Evolutionary conservation across 2,329 filamentous ascomycete genomes (phyloP).

Genomic region (Trichoderma atroviride): DNA sequence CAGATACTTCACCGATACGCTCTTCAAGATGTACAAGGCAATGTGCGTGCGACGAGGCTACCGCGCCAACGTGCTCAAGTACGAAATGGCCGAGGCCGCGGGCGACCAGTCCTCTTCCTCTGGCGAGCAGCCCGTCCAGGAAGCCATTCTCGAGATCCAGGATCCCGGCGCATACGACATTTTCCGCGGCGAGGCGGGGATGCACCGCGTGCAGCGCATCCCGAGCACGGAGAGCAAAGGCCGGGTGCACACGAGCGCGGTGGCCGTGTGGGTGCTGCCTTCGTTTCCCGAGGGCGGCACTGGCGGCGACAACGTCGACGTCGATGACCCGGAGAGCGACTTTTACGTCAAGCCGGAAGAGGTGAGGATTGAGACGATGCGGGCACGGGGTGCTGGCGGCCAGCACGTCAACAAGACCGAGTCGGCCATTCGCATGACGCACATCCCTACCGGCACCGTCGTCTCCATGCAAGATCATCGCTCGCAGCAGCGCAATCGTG

Average conservation of each 20-base stretch:
- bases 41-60: slow-evolving; percentile 74
- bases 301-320: slow-evolving; percentile 55
- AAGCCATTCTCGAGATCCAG: slow-evolving; percentile 85
- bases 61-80: slow-evolving; percentile 72
- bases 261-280: slow-evolving; percentile 88
- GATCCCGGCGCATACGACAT: slow-evolving; percentile 76
- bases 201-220: slow-evolving; percentile 92
- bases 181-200: slow-evolving; percentile 85
- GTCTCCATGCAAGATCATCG: slow-evolving; percentile 92
- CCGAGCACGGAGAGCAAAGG: slow-evolving; percentile 90
- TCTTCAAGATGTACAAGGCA: slow-evolving; percentile 86
- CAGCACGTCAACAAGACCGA: slow-evolving; percentile 99
- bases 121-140: slow-evolving; percentile 72
- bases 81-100: slow-evolving; percentile 72
- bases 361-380: slow-evolving; percentile 85
- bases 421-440: slow-evolving; percentile 89
- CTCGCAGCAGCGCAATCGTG: slow-evolving; percentile 86
- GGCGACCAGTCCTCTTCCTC: slow-evolving; percentile 55
- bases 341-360: slow-evolving; percentile 88
- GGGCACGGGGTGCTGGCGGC: slow-evolving; percentile 86
- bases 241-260: slow-evolving; percentile 89
- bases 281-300: slow-evolving; percentile 63
- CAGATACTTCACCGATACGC: slow-evolving; percentile 81
- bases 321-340: slow-evolving; percentile 84
- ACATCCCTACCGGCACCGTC: slow-evolving; percentile 81